Evolutionary conservation across 441 rosid genomes (phyloP), one percentile per base, ranked within the genome.

Genomic region (Bocquillonia castaneifolia): DNA sequence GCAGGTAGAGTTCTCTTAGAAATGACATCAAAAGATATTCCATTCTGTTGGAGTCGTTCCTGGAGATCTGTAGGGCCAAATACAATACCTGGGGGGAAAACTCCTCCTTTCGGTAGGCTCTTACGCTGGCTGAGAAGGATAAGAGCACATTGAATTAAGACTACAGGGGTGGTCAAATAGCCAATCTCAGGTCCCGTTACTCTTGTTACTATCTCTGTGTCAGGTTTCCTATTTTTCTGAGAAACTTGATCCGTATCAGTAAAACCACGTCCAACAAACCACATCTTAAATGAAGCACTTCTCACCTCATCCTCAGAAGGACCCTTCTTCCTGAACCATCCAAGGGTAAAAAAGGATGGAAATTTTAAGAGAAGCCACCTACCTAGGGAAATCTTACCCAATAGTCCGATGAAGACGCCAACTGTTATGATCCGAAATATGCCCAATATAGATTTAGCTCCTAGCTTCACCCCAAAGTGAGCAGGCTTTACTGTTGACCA

Each of bases 141-240:
- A 48, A 86, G 82, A 68, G 89, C 91, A 13, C 97, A 90, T 44
- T 88, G 97, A 58, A 92, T 64, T 37, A 90, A 78, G 31, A 79
- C 64, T 52, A 92, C 86, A 0, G 96, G 92, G 10, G 97, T 86
- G 17, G 94, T 82, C 79, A 89, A 29, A 45, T 93, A 93, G 69
- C 97, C 98, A 32, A 93, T 80, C 77, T 90, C 97, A 61, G 96
- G 98, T 76, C 97, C 97, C 71, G 64, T 76, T 7, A 91, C 82
- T 74, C 94, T 79, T 22, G 98, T 91, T 72, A 84, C 74, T 44
- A 93, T 80, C 60, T 89, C 88, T 77, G 78, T 71, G 70, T 91
- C 93, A 20, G 89, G 90, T 75, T 83, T 85, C 23, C 36, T 42
- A 14, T 82, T 80, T 48, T 74, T 76, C 66, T 72, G 73, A n/a